Evolutionary conservation across 164 flowering plant genomes (phyloP), one percentile per base, ranked within the genome.

Genomic region (Houttuynia cordata): DNA sequence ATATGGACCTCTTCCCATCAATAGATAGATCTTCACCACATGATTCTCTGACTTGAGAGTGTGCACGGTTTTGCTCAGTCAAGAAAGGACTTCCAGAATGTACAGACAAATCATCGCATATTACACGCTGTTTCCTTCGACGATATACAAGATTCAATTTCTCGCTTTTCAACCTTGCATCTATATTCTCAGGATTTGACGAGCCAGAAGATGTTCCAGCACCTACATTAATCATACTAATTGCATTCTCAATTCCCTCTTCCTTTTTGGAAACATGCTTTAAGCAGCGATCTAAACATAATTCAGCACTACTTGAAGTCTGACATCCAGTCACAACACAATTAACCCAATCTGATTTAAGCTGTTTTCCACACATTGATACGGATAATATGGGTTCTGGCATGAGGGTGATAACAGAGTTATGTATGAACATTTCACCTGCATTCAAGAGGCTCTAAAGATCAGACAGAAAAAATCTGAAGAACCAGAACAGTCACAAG

Each of bases 101-200:
- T 58, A 69, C 50, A 24, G 62, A 63, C 45, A 81, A 80, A 47
- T 71, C 23, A 60, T 24, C 58, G 60, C 75, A 67, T 42, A 60
- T 76, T 53, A 57, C 69, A 54, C 47, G 69, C n/a, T n/a, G n/a
- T 62, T 77, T 85, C 70, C 78, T 79, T 68, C 86, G 72, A 64
- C 63, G 73, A 65, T 86, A 90, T 18, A 85, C 92, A 50, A 69
- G 54, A 68, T 67, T 34, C 24, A n/a, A 40, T 51, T 22, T 62
- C 25, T 20, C 71, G 52, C 77, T 81, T n/a, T 53, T 61, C 53
- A 72, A 68, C 61, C 54, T 68, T 64, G 69, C 74, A 62, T 80
- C 65, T 74, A 74, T 69, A 42, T 45, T 62, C 70, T 72, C 65
- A 40, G 52, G 47, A 45, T 68, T 64, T 64, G 87, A 81, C 20